Base-by-base conservation (phyloP, 1,284 basidiomycete species). In the Volvariella volvacea region DNA sequence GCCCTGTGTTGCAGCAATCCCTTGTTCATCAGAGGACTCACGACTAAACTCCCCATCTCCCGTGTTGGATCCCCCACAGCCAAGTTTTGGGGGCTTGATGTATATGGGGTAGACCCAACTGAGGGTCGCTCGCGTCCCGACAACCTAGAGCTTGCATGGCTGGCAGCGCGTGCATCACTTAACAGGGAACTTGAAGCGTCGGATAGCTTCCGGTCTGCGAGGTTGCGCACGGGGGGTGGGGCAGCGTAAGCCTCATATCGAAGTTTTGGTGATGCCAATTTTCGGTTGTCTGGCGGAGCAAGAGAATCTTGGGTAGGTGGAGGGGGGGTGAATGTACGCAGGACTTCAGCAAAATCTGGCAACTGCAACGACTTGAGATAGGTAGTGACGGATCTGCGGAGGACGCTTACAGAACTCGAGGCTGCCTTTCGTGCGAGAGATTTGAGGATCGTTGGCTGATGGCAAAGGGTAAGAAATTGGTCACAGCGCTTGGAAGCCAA, bases 161-260 rank as follows among this genome's bases (percentile, higher is more conserved):
- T 41, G 32, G 47, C 48, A 41, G 31, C 41, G 25, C 51, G 34
- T 7, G 34, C 4, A 8, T 36, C 34, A 7, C 22, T 47, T 31
- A 31, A 51, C 48, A 33, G 37, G 44, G 43, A 47, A n/a, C 20
- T 20, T 16, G 34, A 36, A n/a, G 6, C 15, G 34, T 36, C 34
- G 19, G 34, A n/a, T 6, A 20, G 7, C 15, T n/a, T 15, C 15
- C n/a, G n/a, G 14, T 36, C 34, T 36, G 73, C 65, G 8, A 79
- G 60, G 28, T 74, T 72, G 21, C 67, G 64, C 3, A 67, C 61
- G 16, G 68, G 63, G 41, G 66, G 68, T 8, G 85, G 83, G 1
- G 75, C 55, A 30, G 79, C 83, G 56, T 88, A 88, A 17, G 86
- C 80, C 9, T 73, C 66, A 54, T 88, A 88, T 52, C 82, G 74